Evolutionary conservation across 768 basidiomycete species (phyloP).

Genomic region (Kwoniella sp.): DNA sequence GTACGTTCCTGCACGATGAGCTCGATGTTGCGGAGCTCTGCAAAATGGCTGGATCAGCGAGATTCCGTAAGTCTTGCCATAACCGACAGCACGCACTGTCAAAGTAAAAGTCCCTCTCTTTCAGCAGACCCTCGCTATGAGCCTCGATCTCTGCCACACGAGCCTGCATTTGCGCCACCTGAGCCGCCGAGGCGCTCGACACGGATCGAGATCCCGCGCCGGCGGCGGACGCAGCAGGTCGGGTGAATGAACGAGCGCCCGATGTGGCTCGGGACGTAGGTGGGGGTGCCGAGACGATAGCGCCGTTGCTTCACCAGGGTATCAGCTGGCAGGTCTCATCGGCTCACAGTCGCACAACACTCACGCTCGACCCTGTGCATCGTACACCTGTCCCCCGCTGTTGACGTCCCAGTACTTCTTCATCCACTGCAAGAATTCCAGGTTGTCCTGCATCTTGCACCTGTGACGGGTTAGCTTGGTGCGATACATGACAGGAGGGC

Average conservation of each 20-base stretch:
- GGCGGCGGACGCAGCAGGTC: conserved; percentile 1
- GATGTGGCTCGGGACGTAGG: conserved; percentile 15
- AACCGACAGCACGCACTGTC: conserved; percentile 60
- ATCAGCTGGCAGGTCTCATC: not conserved
- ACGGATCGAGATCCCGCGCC: conserved; percentile 22
- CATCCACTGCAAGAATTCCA: conserved; percentile 97
- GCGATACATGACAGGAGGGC: not conserved
- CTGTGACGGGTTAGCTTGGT: conserved; percentile 5
- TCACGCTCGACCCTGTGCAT: conserved; percentile 73
- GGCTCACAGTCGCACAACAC: conserved; percentile 51
- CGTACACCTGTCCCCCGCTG: conserved; percentile 81
- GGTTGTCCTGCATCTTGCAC: conserved; percentile 99
- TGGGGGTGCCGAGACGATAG: conserved; percentile 1
- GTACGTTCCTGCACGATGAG: conserved; percentile 79
- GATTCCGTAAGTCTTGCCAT: not conserved
- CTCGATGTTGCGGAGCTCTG: conserved; percentile 89
- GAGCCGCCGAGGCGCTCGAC: conserved; percentile 53
- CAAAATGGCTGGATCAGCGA: not conserved
- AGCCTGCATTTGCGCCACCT: conserved; percentile 62
- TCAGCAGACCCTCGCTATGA: conserved; percentile 86
- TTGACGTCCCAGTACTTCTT: conserved; percentile 93
- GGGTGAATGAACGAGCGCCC: not conserved
- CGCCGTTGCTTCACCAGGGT: conserved; percentile 4
- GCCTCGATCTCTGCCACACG: conserved; percentile 77
- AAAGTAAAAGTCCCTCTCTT: conserved; percentile 98